phyloP scores from a whole-genome alignment of 2,329 filamentous ascomycete genomes.

The Juglanconis oblonga region DNA sequence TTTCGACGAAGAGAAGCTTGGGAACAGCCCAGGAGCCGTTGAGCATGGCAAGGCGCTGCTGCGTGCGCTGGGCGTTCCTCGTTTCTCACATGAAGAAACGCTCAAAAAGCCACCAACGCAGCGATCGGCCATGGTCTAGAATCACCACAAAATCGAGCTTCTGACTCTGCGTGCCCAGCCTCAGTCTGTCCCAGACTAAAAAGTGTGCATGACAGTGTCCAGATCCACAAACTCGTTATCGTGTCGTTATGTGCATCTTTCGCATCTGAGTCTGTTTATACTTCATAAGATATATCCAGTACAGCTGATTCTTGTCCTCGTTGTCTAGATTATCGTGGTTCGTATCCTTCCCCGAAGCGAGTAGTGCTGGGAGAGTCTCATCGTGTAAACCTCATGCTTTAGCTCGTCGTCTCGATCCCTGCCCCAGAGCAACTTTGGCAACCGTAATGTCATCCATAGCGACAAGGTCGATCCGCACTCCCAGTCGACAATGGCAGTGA shows the following conservation, averaged over 20 bases:
- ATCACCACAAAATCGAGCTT: too few species aligned
- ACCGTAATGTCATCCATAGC: conserved; percentile 32
- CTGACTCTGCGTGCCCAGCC: too few species aligned
- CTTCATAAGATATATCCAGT: conserved; percentile 37
- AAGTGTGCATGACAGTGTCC: too few species aligned
- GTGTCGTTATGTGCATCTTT: conserved; percentile 17
- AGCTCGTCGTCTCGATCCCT: conserved; percentile 29
- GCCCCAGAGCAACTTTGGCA: conserved; percentile 33
- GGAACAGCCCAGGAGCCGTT: too few species aligned
- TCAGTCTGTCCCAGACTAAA: too few species aligned
- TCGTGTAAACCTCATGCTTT: conserved; percentile 28
- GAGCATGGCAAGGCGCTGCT: too few species aligned
- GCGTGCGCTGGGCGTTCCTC: too few species aligned
- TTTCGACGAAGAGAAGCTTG: too few species aligned
- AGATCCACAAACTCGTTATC: too few species aligned
- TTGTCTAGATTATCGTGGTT: conserved; percentile 29
- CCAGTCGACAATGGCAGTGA: conserved; percentile 41
- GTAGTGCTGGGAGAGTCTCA: conserved; percentile 16
- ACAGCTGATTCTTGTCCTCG: conserved; percentile 36
- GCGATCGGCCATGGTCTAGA: too few species aligned
- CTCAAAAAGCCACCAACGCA: too few species aligned
- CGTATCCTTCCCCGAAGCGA: neutral
- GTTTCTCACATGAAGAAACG: too few species aligned
- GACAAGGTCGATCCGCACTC: conserved; percentile 40
- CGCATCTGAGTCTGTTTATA: conserved; percentile 38